phyloP scores from a whole-genome alignment of 306 rosid genomes.

The Glycine soja region DNA sequence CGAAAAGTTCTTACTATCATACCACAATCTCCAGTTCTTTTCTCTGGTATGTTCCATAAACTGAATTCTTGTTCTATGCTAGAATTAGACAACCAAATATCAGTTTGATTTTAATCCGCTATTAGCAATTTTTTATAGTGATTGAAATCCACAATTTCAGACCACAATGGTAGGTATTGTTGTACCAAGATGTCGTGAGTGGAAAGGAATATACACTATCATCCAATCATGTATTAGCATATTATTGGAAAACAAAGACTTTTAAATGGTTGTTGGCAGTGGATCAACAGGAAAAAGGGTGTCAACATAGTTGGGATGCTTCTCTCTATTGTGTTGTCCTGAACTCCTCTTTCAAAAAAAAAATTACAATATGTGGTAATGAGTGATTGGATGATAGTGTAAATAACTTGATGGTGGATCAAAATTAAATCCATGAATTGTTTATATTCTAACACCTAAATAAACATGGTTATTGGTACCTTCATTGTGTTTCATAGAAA shows the following conservation, averaged over 20 bases:
- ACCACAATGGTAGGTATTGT: neutral
- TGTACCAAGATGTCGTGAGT: neutral
- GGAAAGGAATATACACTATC: neutral
- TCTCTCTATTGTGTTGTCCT: too few relatives aligned
- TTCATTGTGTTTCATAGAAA: neutral
- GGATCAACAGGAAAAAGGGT: too few relatives aligned
- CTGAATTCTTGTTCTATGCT: conserved; percentile 18
- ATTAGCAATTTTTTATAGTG: neutral
- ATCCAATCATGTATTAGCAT: neutral
- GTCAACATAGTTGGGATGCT: too few relatives aligned
- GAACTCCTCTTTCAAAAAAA: neutral
- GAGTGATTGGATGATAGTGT: neutral
- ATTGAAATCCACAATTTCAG: neutral
- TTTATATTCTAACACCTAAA: neutral
- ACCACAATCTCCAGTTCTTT: conserved; percentile 90
- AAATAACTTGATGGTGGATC: neutral
- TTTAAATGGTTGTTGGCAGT: neutral
- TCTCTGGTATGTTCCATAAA: conserved; percentile 68
- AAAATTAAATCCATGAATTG: neutral
- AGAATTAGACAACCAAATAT: neutral
- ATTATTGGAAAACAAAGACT: neutral
- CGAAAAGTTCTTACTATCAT: conserved; percentile 83
- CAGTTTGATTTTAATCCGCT: conserved; percentile 11
- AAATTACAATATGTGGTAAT: neutral
- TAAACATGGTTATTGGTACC: neutral